Conservation (phyloP, 441 rosid genomes). For the Arabidopsis hybrid region DNA sequence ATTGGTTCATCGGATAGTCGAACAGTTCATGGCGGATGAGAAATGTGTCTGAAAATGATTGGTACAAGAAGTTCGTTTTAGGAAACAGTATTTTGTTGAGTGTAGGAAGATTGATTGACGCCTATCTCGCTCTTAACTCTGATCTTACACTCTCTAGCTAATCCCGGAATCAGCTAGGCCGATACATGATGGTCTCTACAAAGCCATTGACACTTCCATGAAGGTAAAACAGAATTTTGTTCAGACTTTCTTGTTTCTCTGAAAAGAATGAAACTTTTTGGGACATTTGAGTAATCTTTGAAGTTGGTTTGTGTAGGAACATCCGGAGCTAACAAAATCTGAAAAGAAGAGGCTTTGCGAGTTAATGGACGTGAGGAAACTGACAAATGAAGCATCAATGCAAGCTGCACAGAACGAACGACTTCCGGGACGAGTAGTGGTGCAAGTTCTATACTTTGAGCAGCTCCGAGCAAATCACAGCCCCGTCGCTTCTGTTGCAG, state of each 20-base stretch:
- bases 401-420: conserved; percentile 92
- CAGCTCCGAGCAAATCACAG: conserved; percentile 76
- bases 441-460: conserved; percentile 93
- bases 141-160: conserved; percentile 54
- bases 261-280: background rate
- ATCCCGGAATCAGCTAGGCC: conserved; percentile 81
- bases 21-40: conserved; percentile 55
- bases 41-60: conserved; percentile 50
- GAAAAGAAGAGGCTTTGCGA: conserved; percentile 86
- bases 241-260: conserved; percentile 4
- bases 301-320: conserved; percentile 63
- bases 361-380: conserved; percentile 84
- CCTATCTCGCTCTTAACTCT: conserved; percentile 61
- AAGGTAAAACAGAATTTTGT: conserved; percentile 52
- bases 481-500: conserved; percentile 48
- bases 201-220: conserved; percentile 80
- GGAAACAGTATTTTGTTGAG: conserved; percentile 59
- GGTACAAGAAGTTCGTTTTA: conserved; percentile 53
- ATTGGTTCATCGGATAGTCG: conserved; percentile 66
- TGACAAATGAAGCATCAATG: conserved; percentile 73
- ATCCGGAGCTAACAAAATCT: conserved; percentile 66
- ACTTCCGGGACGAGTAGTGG: conserved; percentile 87
- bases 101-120: conserved; percentile 76
- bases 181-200: conserved; percentile 83
- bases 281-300: background rate